These are phyloP conservation scores for Diplodia corticola DNA, from an alignment of 2,329 filamentous ascomycete species.

Conservation along the genomic window DNA sequence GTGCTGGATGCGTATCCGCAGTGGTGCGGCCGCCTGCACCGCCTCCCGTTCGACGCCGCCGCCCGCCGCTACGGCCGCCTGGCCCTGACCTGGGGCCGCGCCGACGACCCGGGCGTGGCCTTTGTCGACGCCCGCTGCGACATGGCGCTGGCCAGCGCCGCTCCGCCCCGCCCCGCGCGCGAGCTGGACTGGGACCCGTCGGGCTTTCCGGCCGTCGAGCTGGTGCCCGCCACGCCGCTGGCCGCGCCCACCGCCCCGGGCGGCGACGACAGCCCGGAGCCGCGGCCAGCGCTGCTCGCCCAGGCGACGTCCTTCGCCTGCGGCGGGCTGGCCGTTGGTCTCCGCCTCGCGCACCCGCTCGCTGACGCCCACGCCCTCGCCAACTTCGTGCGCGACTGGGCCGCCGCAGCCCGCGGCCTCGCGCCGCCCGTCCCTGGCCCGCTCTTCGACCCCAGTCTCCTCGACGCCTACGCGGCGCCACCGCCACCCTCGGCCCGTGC, in stretches of 20 bases:
- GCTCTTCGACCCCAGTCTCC: slow-evolving; percentile 44
- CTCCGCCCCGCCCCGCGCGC: not conserved
- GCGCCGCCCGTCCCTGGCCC: slow-evolving; percentile 28
- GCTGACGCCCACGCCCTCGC: slow-evolving; percentile 49
- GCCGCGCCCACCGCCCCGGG: not conserved
- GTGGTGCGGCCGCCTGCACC: slow-evolving; percentile 8
- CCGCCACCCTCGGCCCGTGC: slow-evolving; percentile 36
- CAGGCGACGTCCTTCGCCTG: slow-evolving; percentile 46
- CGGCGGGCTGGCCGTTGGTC: slow-evolving; percentile 45
- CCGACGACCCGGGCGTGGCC: slow-evolving; percentile 19
- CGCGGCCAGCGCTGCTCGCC: slow-evolving; percentile 33
- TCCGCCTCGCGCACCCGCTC: slow-evolving; percentile 48
- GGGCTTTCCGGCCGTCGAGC: slow-evolving; percentile 1
- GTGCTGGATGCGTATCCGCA: slow-evolving; percentile 11
- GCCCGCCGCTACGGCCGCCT: slow-evolving; percentile 6
- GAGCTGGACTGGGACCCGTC: not conserved
- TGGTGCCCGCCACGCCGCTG: slow-evolving; percentile 1
- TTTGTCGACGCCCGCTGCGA: not conserved
- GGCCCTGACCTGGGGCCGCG: slow-evolving; percentile 2
- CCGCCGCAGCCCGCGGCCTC: slow-evolving; percentile 32
- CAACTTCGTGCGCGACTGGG: slow-evolving; percentile 48
- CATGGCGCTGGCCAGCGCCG: not conserved
- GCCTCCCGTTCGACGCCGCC: not conserved
- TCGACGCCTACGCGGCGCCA: slow-evolving; percentile 41
- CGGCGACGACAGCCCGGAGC: not conserved